Conservation (phyloP, 2,329 filamentous ascomycete species). For the Arthrobotrys pseudoclavata region DNA sequence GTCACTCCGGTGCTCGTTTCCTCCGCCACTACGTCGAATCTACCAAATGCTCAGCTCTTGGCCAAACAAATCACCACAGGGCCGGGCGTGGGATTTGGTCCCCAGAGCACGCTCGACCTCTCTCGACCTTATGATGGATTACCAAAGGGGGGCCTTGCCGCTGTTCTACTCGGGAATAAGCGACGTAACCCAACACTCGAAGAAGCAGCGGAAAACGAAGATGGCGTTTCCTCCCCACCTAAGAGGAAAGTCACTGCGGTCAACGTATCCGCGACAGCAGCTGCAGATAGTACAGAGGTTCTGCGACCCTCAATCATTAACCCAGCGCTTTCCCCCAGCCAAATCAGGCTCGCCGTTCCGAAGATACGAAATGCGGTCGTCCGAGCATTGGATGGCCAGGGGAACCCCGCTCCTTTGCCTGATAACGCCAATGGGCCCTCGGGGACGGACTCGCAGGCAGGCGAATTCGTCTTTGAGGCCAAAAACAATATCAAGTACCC, state of each 20-base stretch:
- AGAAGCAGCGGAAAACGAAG: conserved; percentile 78
- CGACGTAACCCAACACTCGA: conserved; percentile 82
- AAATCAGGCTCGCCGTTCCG: conserved; percentile 87
- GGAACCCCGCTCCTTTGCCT: conserved; percentile 62
- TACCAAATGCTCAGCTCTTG: conserved; percentile 63
- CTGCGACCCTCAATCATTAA: conserved; percentile 89
- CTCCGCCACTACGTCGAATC: conserved; percentile 67
- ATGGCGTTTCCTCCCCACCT: conserved; percentile 68
- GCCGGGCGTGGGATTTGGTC: conserved; percentile 65
- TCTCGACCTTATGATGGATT: conserved; percentile 94
- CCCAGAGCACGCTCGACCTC: conserved; percentile 86
- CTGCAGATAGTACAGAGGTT: conserved; percentile 83
- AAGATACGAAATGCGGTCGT: conserved; percentile 86
- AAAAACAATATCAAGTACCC: conserved; percentile 78
- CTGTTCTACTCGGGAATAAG: conserved; percentile 92
- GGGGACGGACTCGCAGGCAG: conserved; percentile 65
- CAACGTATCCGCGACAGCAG: conserved; percentile 79
- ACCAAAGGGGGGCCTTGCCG: conserved; percentile 86
- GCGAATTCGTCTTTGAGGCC: conserved; percentile 82
- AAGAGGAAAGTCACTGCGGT: conserved; percentile 73
- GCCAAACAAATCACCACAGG: conserved; percentile 61
- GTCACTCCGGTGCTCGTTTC: conserved; percentile 93
- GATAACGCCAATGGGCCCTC: conserved; percentile 59
- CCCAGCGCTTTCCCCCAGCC: conserved; percentile 83
- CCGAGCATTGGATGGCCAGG: conserved; percentile 77